Conservation (phyloP, 192 early-diverging fungal genomes). For the Coemansia erecta region DNA sequence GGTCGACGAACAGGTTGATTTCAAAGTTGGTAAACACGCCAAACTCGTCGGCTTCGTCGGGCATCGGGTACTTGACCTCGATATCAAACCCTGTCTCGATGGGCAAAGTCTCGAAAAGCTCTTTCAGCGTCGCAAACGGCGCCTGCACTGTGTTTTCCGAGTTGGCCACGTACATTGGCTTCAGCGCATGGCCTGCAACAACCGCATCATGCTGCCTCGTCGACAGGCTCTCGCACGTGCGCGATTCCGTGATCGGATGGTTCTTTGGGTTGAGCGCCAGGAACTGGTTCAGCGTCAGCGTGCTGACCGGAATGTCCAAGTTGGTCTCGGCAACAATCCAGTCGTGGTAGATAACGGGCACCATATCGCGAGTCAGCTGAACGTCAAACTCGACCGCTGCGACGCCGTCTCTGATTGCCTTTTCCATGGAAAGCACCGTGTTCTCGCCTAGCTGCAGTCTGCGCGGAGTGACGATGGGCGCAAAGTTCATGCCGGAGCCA, state of each 20-base stretch:
- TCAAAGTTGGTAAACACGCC: conserved; percentile 70
- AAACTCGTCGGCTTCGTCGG: conserved; percentile 81
- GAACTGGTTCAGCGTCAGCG: conserved; percentile 71
- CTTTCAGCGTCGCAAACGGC: conserved; percentile 82
- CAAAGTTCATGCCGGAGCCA: conserved; percentile 79
- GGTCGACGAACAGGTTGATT: conserved; percentile 82
- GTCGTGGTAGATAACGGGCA: conserved; percentile 91
- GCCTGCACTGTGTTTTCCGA: conserved; percentile 76
- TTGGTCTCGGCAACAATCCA: conserved; percentile 79
- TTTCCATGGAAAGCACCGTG: conserved; percentile 81
- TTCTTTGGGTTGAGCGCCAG: conserved; percentile 54
- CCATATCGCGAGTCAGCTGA: conserved; percentile 86
- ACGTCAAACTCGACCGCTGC: conserved; percentile 94
- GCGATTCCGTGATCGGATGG: conserved; percentile 9
- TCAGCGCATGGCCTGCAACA: conserved; percentile 6
- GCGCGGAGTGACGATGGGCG: conserved; percentile 44
- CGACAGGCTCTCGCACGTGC: conserved; percentile 27
- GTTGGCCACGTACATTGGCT: conserved; percentile 71
- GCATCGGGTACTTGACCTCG: conserved; percentile 95
- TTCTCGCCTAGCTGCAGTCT: conserved; percentile 87
- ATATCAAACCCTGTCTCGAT: conserved; percentile 83
- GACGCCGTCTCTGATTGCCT: conserved; percentile 79
- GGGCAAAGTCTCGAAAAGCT: conserved; percentile 76
- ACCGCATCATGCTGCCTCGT: background rate
- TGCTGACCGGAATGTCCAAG: conserved; percentile 64